Conservation (phyloP, 768 basidiomycete genomes). For the Podaxis sp. region DNA sequence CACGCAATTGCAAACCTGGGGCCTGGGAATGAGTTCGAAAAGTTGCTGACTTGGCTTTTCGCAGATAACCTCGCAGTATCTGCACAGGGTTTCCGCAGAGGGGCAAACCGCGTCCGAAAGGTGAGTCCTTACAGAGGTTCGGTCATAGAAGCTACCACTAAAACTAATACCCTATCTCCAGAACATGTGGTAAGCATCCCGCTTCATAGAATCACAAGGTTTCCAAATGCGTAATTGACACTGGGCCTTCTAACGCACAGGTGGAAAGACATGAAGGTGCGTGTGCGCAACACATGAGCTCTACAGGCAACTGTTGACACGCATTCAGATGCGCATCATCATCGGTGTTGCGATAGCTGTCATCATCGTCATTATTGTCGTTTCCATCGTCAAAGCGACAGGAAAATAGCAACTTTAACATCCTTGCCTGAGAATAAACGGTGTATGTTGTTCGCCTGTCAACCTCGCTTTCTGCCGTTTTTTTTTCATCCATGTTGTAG, state of each 20-base stretch:
- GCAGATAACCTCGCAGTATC: constrained; percentile 95
- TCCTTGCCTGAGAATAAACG: constrained; percentile 3
- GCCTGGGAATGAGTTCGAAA: background rate
- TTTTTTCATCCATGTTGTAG: constrained; percentile 26
- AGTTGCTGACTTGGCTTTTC: constrained; percentile 11
- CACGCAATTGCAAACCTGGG: background rate
- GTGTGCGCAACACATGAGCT: constrained; percentile 21
- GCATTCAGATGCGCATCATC: constrained; percentile 87
- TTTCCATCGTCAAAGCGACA: constrained; percentile 89
- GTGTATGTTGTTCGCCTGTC: constrained; percentile 7
- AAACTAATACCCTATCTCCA: constrained; percentile 27
- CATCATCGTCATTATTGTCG: constrained; percentile 94
- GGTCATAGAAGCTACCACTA: constrained; percentile 2
- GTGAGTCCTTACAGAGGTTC: constrained; percentile 39
- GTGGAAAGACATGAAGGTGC: constrained; percentile 98
- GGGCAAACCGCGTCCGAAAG: constrained; percentile 97
- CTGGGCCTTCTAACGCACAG: constrained; percentile 34
- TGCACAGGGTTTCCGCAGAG: constrained; percentile 97
- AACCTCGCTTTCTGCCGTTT: constrained; percentile 13
- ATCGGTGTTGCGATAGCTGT: constrained; percentile 88
- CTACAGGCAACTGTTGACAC: constrained; percentile 10
- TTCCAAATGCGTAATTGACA: constrained; percentile 13
- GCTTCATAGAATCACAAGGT: constrained; percentile 9
- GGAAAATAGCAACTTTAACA: constrained; percentile 35
- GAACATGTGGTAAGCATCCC: constrained; percentile 84